Evolutionary conservation across 495 filamentous ascomycete species (phyloP).

Genomic region (Lophiostoma macrostomum): DNA sequence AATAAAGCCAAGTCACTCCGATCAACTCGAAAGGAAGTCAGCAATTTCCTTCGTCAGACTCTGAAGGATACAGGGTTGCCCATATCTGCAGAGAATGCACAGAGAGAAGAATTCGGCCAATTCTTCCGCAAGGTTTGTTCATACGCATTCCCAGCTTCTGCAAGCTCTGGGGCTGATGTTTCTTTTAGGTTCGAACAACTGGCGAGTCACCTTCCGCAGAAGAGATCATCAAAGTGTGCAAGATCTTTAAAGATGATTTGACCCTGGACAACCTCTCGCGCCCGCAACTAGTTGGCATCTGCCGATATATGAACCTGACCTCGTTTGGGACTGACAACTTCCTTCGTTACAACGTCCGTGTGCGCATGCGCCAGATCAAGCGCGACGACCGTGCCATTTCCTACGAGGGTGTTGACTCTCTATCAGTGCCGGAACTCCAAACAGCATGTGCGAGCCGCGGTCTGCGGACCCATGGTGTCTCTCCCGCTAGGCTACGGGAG

Average conservation of each 20-base stretch:
- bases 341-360: constrained; percentile 95
- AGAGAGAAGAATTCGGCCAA: constrained; percentile 90
- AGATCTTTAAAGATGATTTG: constrained; percentile 97
- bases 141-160: not conserved
- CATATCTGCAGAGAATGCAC: constrained; percentile 76
- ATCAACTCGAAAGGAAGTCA: constrained; percentile 89
- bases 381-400: constrained; percentile 92
- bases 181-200: constrained; percentile 59
- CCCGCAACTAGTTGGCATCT: constrained; percentile 95
- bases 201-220: constrained; percentile 82
- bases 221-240: constrained; percentile 98
- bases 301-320: constrained; percentile 96
- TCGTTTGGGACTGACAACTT: constrained; percentile 95
- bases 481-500: constrained; percentile 79
- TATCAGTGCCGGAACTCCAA: constrained; percentile 91
- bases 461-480: constrained; percentile 87
- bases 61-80: constrained; percentile 90
- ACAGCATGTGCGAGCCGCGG: constrained; percentile 86
- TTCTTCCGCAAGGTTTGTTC: constrained; percentile 87
- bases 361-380: constrained; percentile 99
- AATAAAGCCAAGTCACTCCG: constrained; percentile 78
- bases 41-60: constrained; percentile 82
- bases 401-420: constrained; percentile 88
- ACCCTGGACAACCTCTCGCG: constrained; percentile 96
- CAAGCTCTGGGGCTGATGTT: not conserved